These are phyloP conservation scores for Cyclanthera cordifolia DNA, from an alignment of 306 rosid genomes.

Conservation along the genomic window DNA sequence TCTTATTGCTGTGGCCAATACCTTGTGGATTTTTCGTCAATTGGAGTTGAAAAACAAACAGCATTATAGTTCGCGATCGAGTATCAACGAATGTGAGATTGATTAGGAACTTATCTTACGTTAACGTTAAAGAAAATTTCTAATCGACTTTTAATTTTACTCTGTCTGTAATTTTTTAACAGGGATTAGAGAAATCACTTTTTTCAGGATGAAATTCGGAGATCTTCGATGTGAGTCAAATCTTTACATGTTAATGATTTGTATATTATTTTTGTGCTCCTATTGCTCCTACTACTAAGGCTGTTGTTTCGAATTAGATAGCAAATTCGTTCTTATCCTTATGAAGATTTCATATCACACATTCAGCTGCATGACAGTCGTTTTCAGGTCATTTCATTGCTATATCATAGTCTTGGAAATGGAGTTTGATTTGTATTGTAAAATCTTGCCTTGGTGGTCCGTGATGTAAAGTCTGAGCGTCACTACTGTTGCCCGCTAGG, in stretches of 20 bases:
- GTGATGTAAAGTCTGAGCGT: conserved; percentile 9
- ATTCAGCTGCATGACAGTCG: background rate
- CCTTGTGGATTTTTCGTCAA: conserved; percentile 1
- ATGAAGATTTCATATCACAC: background rate
- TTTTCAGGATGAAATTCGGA: background rate
- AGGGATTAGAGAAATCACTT: background rate
- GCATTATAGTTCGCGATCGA: no score
- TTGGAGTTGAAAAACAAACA: background rate
- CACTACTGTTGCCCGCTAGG: conserved; percentile 13
- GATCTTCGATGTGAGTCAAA: background rate
- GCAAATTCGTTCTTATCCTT: conserved; percentile 6
- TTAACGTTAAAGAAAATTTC: background rate
- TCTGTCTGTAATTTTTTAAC: background rate
- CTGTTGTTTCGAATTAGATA: background rate
- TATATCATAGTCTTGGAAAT: background rate
- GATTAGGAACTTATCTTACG: background rate
- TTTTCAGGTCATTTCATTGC: conserved; percentile 15
- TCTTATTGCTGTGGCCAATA: conserved; percentile 7
- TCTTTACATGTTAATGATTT: background rate
- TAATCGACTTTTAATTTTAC: background rate
- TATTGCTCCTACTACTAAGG: no score
- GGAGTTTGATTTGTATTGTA: conserved; percentile 1
- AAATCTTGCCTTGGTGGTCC: conserved; percentile 9
- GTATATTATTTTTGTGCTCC: background rate
- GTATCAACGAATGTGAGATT: background rate